These are phyloP conservation scores for Podospora australis DNA, from an alignment of 495 filamentous ascomycete species.

Conservation along the genomic window DNA sequence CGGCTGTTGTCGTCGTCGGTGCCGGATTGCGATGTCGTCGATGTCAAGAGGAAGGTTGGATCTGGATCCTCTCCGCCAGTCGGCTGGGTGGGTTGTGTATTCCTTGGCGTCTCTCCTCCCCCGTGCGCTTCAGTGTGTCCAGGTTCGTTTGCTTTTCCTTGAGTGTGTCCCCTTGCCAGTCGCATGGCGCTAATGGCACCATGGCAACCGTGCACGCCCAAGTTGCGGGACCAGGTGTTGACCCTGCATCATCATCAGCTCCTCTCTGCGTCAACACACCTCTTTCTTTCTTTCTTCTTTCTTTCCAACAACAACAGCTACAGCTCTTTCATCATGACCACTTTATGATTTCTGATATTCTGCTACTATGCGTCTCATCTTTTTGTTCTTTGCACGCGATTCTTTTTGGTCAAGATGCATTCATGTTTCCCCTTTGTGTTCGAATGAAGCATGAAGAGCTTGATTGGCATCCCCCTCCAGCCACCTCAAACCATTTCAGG, in stretches of 20 bases:
- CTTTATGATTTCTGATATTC: neutral
- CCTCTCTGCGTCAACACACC: neutral
- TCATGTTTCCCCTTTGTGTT: no score
- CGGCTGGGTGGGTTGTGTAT: conserved; percentile 16
- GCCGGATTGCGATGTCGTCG: conserved; percentile 3
- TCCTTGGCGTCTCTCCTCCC: conserved; percentile 9
- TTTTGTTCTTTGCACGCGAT: neutral
- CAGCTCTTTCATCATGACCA: neutral
- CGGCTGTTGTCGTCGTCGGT: conserved; percentile 9
- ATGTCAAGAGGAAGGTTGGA: conserved; percentile 8
- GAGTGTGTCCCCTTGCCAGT: neutral
- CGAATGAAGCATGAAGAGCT: no score
- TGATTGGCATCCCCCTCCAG: no score
- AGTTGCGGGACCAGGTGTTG: conserved; percentile 3
- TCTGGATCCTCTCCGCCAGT: conserved; percentile 4
- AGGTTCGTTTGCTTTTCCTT: neutral
- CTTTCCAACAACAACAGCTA: neutral
- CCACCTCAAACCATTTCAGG: no score
- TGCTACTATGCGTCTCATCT: neutral
- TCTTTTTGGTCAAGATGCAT: no score
- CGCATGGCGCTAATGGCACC: conserved; percentile 15
- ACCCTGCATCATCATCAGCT: neutral
- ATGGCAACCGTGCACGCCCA: conserved; percentile 16
- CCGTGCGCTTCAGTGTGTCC: neutral
- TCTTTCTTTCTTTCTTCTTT: neutral